phyloP scores from a whole-genome alignment of 1,284 basidiomycete species.

The Phlebopus sp. region DNA sequence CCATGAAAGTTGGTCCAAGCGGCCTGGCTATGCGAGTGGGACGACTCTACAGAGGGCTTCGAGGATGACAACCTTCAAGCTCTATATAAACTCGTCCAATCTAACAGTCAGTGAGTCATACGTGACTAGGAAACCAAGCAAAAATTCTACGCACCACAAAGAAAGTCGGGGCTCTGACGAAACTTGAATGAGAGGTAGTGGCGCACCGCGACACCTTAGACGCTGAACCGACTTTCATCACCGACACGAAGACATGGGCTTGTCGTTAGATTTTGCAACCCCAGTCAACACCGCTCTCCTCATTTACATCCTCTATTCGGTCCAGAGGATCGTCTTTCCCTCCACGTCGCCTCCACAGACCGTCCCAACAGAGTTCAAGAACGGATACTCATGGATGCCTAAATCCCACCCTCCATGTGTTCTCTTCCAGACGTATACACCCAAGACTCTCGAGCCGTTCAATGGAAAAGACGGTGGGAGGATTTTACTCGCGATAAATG shows the following conservation, averaged over 20 bases:
- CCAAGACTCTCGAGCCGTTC: slow-evolving; percentile 67
- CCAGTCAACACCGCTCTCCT: slow-evolving; percentile 75
- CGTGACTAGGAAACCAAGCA: no score
- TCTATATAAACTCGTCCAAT: no score
- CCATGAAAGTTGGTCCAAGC: no score
- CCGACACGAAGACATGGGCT: slow-evolving; percentile 18
- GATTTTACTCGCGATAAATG: slow-evolving; percentile 85
- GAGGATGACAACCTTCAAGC: no score
- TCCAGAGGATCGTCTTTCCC: slow-evolving; percentile 73
- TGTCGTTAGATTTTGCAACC: slow-evolving; percentile 51
- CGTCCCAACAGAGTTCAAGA: slow-evolving; percentile 69
- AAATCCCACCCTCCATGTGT: slow-evolving; percentile 74
- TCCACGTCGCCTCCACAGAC: slow-evolving; percentile 45
- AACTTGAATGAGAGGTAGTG: not conserved
- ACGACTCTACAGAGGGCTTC: no score
- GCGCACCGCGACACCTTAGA: no score
- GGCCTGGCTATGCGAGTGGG: no score
- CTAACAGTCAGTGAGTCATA: no score
- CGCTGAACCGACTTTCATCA: not conserved
- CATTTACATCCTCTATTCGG: slow-evolving; percentile 75
- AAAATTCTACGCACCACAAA: no score
- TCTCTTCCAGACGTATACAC: slow-evolving; percentile 74
- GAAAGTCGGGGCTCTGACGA: not conserved
- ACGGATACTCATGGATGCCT: slow-evolving; percentile 85
- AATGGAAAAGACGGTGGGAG: slow-evolving; percentile 65